Evolutionary conservation across 1,284 basidiomycete genomes (phyloP), one percentile per base, ranked within the genome.

Genomic region (Leccinum griseonigrum): DNA sequence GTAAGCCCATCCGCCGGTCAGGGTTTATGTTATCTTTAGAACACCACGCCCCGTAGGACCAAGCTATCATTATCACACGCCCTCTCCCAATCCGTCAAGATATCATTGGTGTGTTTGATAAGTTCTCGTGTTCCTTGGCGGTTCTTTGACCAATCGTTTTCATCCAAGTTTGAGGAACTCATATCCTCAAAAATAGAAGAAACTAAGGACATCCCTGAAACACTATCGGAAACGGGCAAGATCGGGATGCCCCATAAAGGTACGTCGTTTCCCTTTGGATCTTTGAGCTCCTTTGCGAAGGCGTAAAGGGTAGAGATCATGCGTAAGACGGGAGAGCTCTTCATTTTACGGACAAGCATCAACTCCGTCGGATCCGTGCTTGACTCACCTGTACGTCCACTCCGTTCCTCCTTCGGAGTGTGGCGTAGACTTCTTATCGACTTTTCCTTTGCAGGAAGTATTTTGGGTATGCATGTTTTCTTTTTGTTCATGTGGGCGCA

Each of bases 291-390:
- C 48, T 56, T 63, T 38, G 63, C 71, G 60, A 71, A 64, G 28
- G 48, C 58, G 36, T 68, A 10, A 62, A 57, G 28, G 56, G 34
- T 66, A 90, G 95, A 97, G 74, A 98, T 98, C 72, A 97, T 98
- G 95, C 92, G 93, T 74, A 94, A 98, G 77, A 98, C 97, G 68
- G 95, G 95, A 34, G 91, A 94, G 69, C 82, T 98, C 51, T 98
- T 98, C 77, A 88, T 98, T 56, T 80, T 98, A 67, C 83, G 96
- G 63, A 95, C 96, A 66, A 97, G 96, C 73, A 97, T 98, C 71
- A 96, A 97, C 71, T 90, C 95, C 46, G 95, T 98, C 58, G 95
- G 96, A 40, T 96, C 94, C 43, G 95, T 98, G 31, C 81, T 98
- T 36, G 95, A 98, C 78, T 95, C 94, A 36, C 96, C 96, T 26